Conservation (phyloP, 2,329 filamentous ascomycete species). For the Hypoxylon sp. region DNA sequence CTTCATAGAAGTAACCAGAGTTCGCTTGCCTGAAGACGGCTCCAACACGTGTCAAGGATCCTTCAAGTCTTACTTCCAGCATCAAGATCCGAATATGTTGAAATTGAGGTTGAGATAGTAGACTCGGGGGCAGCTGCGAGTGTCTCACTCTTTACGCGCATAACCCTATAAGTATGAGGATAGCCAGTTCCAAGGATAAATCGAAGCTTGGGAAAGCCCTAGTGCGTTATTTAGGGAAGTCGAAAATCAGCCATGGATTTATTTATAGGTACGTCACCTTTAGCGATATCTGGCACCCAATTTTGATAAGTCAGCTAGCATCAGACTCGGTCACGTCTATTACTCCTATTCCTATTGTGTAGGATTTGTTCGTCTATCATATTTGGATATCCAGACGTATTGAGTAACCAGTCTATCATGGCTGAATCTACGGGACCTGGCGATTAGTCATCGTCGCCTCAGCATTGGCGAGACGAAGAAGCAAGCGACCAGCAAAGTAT, state of each 20-base stretch:
- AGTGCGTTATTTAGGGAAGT: background rate
- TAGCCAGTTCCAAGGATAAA: background rate
- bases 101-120: background rate
- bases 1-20: too few relatives aligned
- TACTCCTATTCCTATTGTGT: conserved; percentile 2
- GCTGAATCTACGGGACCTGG: background rate
- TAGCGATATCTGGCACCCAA: background rate
- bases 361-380: background rate
- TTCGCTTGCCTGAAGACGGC: too few relatives aligned
- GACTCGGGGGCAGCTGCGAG: background rate
- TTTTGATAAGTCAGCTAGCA: background rate
- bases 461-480: background rate
- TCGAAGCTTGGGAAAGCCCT: background rate
- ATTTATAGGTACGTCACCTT: background rate
- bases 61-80: too few relatives aligned
- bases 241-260: background rate
- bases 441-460: conserved; percentile 9
- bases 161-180: background rate
- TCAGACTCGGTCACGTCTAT: background rate
- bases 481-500: background rate
- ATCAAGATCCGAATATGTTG: too few relatives aligned
- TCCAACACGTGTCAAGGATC: too few relatives aligned
- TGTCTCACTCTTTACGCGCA: background rate
- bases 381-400: background rate
- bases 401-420: background rate